These are phyloP conservation scores for Penicillium sp. DNA, from an alignment of 2,329 filamentous ascomycete species.

Conservation along the genomic window DNA sequence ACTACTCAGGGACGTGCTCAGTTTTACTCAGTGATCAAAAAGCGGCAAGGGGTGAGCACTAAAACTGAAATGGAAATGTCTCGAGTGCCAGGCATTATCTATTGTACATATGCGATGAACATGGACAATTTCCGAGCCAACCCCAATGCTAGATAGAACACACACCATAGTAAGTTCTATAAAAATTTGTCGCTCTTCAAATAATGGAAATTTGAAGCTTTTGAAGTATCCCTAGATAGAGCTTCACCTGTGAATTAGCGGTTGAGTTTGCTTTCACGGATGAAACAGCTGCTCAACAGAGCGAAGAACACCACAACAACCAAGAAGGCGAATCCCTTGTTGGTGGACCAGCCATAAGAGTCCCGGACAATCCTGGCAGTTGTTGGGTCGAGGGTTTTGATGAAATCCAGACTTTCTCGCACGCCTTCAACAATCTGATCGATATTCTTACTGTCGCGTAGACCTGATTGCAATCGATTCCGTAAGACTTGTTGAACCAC, in stretches of 20 bases:
- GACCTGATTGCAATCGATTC: constrained; percentile 52
- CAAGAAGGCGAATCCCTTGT: constrained; percentile 53
- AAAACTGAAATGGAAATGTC: too few relatives aligned
- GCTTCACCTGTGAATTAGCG: constrained; percentile 25
- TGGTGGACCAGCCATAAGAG: constrained; percentile 64
- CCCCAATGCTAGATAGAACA: not conserved
- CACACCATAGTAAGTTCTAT: not conserved
- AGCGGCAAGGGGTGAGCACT: too few relatives aligned
- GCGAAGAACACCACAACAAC: constrained; percentile 53
- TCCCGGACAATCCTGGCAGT: constrained; percentile 60
- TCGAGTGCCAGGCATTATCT: too few relatives aligned
- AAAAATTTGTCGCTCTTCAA: not conserved
- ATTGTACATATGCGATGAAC: not conserved
- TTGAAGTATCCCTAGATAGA: not conserved
- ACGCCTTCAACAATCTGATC: constrained; percentile 67
- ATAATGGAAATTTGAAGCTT: not conserved
- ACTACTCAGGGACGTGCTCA: too few relatives aligned
- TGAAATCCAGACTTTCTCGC: constrained; percentile 68
- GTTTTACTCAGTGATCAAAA: too few relatives aligned
- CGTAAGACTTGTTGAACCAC: constrained; percentile 70
- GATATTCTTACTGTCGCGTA: constrained; percentile 60
- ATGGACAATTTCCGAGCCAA: not conserved
- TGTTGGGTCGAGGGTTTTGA: constrained; percentile 62
- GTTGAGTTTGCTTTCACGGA: constrained; percentile 58
- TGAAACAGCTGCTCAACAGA: constrained; percentile 48